These are phyloP conservation scores for Corrigiola litoralis DNA, from an alignment of 179 eudicot genomes.

Conservation along the genomic window DNA sequence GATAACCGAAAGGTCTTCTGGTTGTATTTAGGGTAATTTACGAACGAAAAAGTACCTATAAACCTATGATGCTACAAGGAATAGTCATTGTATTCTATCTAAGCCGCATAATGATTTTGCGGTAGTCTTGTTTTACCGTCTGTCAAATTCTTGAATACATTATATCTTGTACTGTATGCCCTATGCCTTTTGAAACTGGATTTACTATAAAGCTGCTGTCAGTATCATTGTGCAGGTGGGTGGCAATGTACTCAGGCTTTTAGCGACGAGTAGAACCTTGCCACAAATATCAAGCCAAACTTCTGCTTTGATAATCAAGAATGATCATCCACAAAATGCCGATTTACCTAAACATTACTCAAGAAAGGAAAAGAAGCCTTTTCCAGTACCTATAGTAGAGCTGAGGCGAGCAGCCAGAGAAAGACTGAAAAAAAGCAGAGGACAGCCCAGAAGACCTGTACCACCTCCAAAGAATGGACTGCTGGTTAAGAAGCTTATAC, in stretches of 20 bases:
- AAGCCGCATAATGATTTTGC: not conserved
- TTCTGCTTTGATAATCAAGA: conserved; percentile 40
- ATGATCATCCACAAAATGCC: conserved; percentile 72
- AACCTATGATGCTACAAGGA: not conserved
- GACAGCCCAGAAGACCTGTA: conserved; percentile 53
- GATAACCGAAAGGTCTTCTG: not conserved
- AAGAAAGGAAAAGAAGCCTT: conserved; percentile 88
- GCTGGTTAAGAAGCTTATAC: conserved; percentile 65
- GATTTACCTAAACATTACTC: conserved; percentile 78
- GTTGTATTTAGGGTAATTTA: not conserved
- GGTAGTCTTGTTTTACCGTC: not conserved
- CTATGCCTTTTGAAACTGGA: not conserved
- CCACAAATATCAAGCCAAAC: conserved; percentile 25
- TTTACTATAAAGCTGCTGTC: not conserved
- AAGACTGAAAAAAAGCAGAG: conserved; percentile 67
- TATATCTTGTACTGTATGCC: not conserved
- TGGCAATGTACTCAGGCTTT: conserved; percentile 33
- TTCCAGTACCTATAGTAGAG: conserved; percentile 80
- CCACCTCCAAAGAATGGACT: conserved; percentile 88
- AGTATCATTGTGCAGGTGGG: conserved; percentile 34
- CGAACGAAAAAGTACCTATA: no score
- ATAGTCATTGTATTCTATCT: not conserved
- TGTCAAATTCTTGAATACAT: not conserved
- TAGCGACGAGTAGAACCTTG: conserved; percentile 14
- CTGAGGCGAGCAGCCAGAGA: conserved; percentile 89